phyloP scores from a whole-genome alignment of 2,329 filamentous ascomycete species.

The Alternaria ventricosa region DNA sequence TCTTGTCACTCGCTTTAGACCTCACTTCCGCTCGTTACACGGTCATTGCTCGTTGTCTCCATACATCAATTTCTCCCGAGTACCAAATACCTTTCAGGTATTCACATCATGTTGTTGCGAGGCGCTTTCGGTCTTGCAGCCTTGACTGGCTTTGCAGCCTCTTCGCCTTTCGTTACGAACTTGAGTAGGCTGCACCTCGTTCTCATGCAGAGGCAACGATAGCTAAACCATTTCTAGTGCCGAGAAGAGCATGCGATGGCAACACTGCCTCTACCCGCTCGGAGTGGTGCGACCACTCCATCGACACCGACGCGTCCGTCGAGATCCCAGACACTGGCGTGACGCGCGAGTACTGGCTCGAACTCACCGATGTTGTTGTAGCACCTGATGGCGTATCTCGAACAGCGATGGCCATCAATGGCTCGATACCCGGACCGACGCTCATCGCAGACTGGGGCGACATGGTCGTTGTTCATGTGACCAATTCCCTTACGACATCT shows the following conservation, averaged over 20 bases:
- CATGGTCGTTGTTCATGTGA: slow-evolving; percentile 48
- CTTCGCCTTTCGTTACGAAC: background rate
- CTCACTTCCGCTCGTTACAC: background rate
- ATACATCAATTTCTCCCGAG: background rate
- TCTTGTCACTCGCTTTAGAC: background rate
- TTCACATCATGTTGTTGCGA: background rate
- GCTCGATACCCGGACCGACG: slow-evolving; percentile 54
- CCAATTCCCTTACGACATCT: slow-evolving; percentile 34
- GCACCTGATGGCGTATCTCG: slow-evolving; percentile 62
- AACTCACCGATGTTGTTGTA: slow-evolving; percentile 51
- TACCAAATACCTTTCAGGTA: background rate
- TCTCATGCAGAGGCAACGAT: background rate
- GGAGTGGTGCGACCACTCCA: slow-evolving; percentile 57
- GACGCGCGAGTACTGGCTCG: slow-evolving; percentile 57
- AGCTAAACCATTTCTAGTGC: background rate
- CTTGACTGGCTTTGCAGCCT: background rate
- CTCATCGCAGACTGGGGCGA: slow-evolving; percentile 52
- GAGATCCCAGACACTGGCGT: slow-evolving; percentile 61
- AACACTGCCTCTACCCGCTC: slow-evolving; percentile 40
- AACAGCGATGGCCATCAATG: slow-evolving; percentile 49
- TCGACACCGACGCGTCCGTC: slow-evolving; percentile 24
- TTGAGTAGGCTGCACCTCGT: background rate
- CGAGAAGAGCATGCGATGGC: slow-evolving; percentile 35
- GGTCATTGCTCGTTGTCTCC: background rate
- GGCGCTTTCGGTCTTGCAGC: background rate